Evolutionary conservation across 176 grass and related monocot genomes (phyloP), one percentile per base, ranked within the genome.

Genomic region (Triticum dicoccoides): DNA sequence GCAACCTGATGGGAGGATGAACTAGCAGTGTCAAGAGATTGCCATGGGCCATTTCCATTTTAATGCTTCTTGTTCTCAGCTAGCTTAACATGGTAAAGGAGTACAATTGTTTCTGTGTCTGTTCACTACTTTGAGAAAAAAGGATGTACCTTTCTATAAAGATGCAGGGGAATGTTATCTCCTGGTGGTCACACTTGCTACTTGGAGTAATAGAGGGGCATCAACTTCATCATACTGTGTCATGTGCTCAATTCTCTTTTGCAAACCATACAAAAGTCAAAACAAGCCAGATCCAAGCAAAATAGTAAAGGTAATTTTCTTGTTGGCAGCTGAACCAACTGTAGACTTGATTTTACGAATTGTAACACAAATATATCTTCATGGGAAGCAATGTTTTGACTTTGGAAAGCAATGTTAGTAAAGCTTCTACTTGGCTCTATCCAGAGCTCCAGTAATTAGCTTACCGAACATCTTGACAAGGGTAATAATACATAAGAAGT

Each of bases 141-240:
- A 24, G n/a, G 0, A 0, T 25, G 25, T 11, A 54, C 74, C 17
- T 56, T 77, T 77, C 3, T 1, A 0, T 21, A 33, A 77, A 3
- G 74, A 34, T 30, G 47, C 0, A 34, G 11, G 74, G 49, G 17
- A 75, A 69, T 66, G 44, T 38, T 47, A 24, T 42, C 61, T 80
- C 61, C 21, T 86, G 88, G 37, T 61, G 61, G 47, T 70, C 78
- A 61, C 78, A 56, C 9, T 81, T 85, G 17, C 83, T 86, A 77
- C 88, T 69, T 86, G 78, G 83, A 89, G 88, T 77, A 65, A 86
- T 86, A 73, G 79, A 90, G 73, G 79, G 88, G 79, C 79, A 86
- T 90, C 73, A 63, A 34, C 1, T 30, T 41, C 83, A 90, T 86
- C 72, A 90, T 77, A 18, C 9, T 6, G 4, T 77, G 70, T 9